Evolutionary conservation across 257 asterid species (phyloP).

Genomic region (Cruciata laevipes): DNA sequence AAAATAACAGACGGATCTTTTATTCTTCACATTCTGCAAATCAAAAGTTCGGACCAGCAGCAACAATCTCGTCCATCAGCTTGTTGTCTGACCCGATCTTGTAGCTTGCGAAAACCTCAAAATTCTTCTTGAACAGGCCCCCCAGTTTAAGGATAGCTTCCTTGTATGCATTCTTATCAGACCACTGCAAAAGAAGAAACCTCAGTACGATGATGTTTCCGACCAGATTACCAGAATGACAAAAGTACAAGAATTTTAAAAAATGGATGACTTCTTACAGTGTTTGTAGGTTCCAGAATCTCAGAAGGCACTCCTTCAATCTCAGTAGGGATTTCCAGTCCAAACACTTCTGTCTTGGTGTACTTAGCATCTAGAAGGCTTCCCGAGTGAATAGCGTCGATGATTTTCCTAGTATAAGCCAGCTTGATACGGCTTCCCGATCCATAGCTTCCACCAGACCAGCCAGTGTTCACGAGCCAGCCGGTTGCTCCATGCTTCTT

Average conservation of each 20-base stretch:
- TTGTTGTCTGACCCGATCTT: slow-evolving; percentile 64
- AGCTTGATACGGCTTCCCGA: slow-evolving; percentile 72
- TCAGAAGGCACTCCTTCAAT: slow-evolving; percentile 87
- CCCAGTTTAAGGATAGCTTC: slow-evolving; percentile 65
- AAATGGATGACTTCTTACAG: slow-evolving; percentile 37
- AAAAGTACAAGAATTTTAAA: not conserved
- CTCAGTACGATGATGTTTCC: not conserved
- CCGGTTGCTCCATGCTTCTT: slow-evolving; percentile 77
- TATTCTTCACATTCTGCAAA: slow-evolving; percentile 2
- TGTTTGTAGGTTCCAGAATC: slow-evolving; percentile 76
- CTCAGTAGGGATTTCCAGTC: slow-evolving; percentile 78
- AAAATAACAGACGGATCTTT: not conserved
- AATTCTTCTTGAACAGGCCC: slow-evolving; percentile 77
- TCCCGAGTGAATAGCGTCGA: slow-evolving; percentile 82
- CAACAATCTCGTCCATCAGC: slow-evolving; percentile 64
- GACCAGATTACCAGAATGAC: not conserved
- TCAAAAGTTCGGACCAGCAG: slow-evolving; percentile 78
- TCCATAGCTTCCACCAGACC: slow-evolving; percentile 97
- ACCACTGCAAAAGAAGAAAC: slow-evolving; percentile 46
- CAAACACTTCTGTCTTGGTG: slow-evolving; percentile 71
- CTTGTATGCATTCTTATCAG: slow-evolving; percentile 57
- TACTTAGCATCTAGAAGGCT: slow-evolving; percentile 51
- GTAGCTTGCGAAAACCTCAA: slow-evolving; percentile 57
- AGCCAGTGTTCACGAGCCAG: slow-evolving; percentile 95
- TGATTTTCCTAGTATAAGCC: slow-evolving; percentile 83